Evolutionary conservation across 176 grass and related monocot species (phyloP), one percentile per base, ranked within the genome.

Genomic region (Ananas comosus): DNA sequence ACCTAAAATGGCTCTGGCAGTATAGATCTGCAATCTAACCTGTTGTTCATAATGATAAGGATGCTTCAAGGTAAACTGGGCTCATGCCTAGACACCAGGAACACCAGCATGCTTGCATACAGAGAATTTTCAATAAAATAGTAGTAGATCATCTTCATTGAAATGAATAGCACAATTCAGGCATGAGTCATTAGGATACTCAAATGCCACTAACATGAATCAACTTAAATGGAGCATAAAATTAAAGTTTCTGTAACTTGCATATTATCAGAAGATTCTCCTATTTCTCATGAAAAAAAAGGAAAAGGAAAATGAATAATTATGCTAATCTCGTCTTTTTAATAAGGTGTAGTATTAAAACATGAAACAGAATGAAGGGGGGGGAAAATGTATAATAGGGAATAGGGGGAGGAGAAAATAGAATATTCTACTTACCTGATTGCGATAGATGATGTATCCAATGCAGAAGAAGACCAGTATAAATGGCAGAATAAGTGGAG

Each of bases 401-500:
- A n/a, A n/a, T n/a, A n/a, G n/a, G n/a, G n/a, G 0, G 5, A 7
- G 1, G 64, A 74, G 68, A 80, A 72, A 69, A 12, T n/a, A 63
- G 71, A 77, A 13, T 13, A 12, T 66, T 73, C 25, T 42, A 42
- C 77, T 76, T 74, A 99, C 94, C 94, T 93, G 90, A 74, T 99
- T 93, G 11, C 90, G 80, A 69, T 86, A 99, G 69, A 99, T 86
- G 42, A 93, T 90, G 78, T 91, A 99, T 28, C 94, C 94, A 82
- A 90, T 78, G 80, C 87, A 91, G 75, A 88, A 93, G 82, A 83
- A 99, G 74, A 90, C 75, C 85, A 93, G 71, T 63, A 91, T 85
- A 78, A 99, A 99, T 73, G 90, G 94, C 14, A 99, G 82, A 70
- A 99, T 93, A 68, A 93, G 68, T 59, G 89, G 94, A 13, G 90